Conservation (phyloP, 495 filamentous ascomycete species). For the Collariella sp. region DNA sequence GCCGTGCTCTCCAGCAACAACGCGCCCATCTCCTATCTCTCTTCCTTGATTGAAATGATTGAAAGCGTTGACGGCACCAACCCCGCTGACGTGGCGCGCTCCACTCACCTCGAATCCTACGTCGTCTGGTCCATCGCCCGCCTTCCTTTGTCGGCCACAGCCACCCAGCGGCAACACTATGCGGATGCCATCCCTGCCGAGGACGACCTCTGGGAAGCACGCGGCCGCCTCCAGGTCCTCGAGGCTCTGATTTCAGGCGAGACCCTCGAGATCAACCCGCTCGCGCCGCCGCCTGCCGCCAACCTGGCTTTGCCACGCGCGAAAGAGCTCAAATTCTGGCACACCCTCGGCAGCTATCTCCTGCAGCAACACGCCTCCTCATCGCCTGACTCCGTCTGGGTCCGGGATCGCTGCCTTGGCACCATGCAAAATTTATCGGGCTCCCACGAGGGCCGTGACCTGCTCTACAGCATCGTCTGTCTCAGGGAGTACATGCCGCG, state of each 20-base stretch:
- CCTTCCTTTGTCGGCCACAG: constrained; percentile 18
- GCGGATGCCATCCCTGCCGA: constrained; percentile 1
- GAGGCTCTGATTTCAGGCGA: constrained; percentile 65
- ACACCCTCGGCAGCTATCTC: constrained; percentile 61
- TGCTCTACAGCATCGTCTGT: constrained; percentile 80
- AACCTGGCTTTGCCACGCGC: constrained; percentile 45
- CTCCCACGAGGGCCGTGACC: constrained; percentile 79
- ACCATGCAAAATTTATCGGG: constrained; percentile 61
- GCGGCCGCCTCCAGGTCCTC: constrained; percentile 60
- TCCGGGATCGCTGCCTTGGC: constrained; percentile 53
- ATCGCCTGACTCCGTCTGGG: constrained; percentile 34
- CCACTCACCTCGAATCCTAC: constrained; percentile 57
- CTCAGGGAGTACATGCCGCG: constrained; percentile 63
- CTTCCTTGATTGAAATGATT: constrained; percentile 47
- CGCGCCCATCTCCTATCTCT: constrained; percentile 53
- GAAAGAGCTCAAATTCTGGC: constrained; percentile 74
- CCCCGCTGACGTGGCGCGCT: constrained; percentile 51
- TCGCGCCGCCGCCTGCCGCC: constrained; percentile 40
- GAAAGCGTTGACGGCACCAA: constrained; percentile 36
- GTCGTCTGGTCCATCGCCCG: constrained; percentile 60
- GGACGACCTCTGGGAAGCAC: constrained; percentile 53
- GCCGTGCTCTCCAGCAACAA: constrained; percentile 47
- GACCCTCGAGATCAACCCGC: constrained; percentile 50
- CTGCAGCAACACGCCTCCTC: constrained; percentile 49
- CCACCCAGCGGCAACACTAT: constrained; percentile 20